Percentiles rank a stretch among this genome's conserved stretches.
phyloP scores from a whole-genome alignment of 805 yeast species.

The Grigorovia jiainica region DNA sequence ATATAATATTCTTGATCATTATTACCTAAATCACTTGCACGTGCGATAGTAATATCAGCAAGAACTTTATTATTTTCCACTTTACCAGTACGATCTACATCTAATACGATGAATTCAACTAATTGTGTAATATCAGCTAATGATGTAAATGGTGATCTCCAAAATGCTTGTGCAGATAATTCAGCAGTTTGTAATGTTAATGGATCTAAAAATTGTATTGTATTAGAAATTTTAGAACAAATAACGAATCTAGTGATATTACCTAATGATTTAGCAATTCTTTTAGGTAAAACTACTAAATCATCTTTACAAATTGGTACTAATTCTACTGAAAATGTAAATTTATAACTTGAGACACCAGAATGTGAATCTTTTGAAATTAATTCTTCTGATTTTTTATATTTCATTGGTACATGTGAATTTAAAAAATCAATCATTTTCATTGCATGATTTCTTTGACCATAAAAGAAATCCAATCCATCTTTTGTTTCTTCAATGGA shows the following conservation, averaged over 20 bases:
- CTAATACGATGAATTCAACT: conserved; percentile 81
- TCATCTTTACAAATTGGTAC: conserved; percentile 97
- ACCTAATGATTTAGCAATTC: conserved; percentile 75
- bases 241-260: conserved; percentile 71
- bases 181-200: conserved; percentile 70
- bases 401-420: conserved; percentile 74
- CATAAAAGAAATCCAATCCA: conserved; percentile 89
- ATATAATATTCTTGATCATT: conserved; percentile 78
- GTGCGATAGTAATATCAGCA: conserved; percentile 88
- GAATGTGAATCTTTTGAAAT: conserved; percentile 87
- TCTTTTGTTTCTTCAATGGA: conserved; percentile 88
- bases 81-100: conserved; percentile 84
- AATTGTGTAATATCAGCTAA: conserved; percentile 68
- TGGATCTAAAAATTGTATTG: conserved; percentile 83
- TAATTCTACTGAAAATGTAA: conserved; percentile 84
- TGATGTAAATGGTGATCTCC: conserved; percentile 75
- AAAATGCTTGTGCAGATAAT: conserved; percentile 58
- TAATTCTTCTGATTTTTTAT: conserved; percentile 81
- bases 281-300: conserved; percentile 82
- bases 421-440: conserved; percentile 87
- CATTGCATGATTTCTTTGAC: conserved; percentile 81
- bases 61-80: conserved; percentile 66
- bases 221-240: conserved; percentile 76
- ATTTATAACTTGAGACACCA: conserved; percentile 78
- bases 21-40: conserved; percentile 81